Base-by-base conservation (phyloP, 306 rosid species). In the Prunus campanulata region DNA sequence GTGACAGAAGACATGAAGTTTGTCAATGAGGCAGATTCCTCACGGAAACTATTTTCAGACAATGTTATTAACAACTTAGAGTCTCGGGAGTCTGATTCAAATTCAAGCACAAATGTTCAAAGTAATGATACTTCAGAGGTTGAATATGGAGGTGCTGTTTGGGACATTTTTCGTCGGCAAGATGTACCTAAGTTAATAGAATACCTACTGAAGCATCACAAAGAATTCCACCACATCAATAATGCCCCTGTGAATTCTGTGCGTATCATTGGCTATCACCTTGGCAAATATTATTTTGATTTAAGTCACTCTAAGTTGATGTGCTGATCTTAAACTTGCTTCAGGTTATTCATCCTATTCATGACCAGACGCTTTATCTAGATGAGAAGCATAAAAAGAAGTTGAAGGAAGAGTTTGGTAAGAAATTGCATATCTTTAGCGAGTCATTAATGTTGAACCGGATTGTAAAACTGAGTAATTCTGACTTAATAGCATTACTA, bases 161-260 rank as follows among this genome's bases (percentile, higher is more conserved):
- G 93, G 93, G 93, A 89, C 86, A 89, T 89, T 78, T 89, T 89
- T 51, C 93, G 93, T 49, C 82, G 90, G 80, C 80, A 89, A 70
- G 93, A 89, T 77, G 93, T 89, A 52, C 87, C 93, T 19, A 83
- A 73, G 83, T 77, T 89, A 69, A 81, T 32, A 8, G 90, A 86
- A 72, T 89, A 86, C 85, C 82, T 89, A 54, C 74, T 12, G 61
- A 89, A 81, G 66, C 87, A 89, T 77, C 84, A 83, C 59, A 82
- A 35, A 79, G 90, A 89, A 77, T 85, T 89, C 69, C 84, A 86
- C 78, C 93, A 86, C 86, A 20, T 74, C 20, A 64, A 75, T 80
- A 83, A 55, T 74, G 84, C 74, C 81, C 90, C 93, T 52, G 89
- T 89, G 62, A 69, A 83, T 72, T 83, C 86, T 63, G 93, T 85